Base-by-base conservation (phyloP, 202 grass and related monocot genomes). In the Carex sylvatica region DNA sequence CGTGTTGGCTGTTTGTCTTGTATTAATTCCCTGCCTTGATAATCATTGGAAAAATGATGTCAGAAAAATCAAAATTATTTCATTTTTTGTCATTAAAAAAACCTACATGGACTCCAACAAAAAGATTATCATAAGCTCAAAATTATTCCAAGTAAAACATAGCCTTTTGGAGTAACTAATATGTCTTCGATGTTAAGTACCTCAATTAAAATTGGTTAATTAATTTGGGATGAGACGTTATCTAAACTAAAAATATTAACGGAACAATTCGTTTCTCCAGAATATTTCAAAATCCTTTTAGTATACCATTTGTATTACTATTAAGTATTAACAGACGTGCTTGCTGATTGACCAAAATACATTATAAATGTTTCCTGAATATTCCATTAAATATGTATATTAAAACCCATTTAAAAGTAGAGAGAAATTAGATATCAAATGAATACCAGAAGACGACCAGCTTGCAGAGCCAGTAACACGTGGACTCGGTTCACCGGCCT, bases 401-500 rank as follows among this genome's bases (percentile, higher is more conserved):
- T 18, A 53, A 58, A 78, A 3, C n/a, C 2, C 56, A 18, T 56
- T 78, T 5, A 9, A 40, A 28, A 54, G 55, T 64, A 49, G 40
- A 51, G 5, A 65, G 58, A 61, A 65, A 15, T 30, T 24, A 65
- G 13, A 49, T 51, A 80, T 26, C 12, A 51, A 80, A 65, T 65
- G 11, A 33, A 20, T 70, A 82, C 80, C 80, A 20, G 78, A 23
- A 64, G 33, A 40, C 1, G 28, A 16, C 78, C 46, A 53, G 24
- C 69, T 65, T 28, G 15, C 44, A 5, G 40, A 31, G 5, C 80
- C 80, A 35, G 22, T 14, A 6, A 49, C 44, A 7, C 20, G 14
- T 53, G 38, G 80, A 20, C 7, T 82, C 23, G 26, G 62, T 18
- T 82, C 80, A 7, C 80, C 63, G 1, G 76, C n/a, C 46, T 82